phyloP scores from a whole-genome alignment of 163 green algal species.

The Prototheca wickerhamii region DNA sequence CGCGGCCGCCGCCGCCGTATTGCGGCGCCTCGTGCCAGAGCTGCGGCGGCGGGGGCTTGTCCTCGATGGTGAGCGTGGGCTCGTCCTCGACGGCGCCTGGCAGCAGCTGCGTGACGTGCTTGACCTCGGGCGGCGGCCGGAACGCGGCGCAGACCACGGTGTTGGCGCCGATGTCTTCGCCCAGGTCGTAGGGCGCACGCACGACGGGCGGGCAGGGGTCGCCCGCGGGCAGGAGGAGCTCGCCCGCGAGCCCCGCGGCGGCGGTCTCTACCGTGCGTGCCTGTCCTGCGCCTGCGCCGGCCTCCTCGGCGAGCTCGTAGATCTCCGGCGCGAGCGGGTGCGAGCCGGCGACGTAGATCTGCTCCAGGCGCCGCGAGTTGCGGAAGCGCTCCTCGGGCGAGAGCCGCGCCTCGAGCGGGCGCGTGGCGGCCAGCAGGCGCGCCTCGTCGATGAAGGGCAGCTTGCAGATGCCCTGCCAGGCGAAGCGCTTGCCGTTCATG shows the following conservation, averaged over 20 bases:
- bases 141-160: conserved; percentile 54
- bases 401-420: conserved; percentile 44
- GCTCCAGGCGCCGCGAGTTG: conserved; percentile 67
- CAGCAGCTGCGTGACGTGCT: conserved; percentile 40
- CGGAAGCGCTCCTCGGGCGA: conserved; percentile 57
- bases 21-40: neutral
- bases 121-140: conserved; percentile 44
- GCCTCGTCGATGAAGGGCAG: conserved; percentile 96
- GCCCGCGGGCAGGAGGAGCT: conserved; percentile 53
- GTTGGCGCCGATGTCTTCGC: conserved; percentile 61
- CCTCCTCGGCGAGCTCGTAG: conserved; percentile 50
- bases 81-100: conserved; percentile 27
- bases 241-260: conserved; percentile 66
- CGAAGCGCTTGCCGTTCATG: conserved; percentile 92
- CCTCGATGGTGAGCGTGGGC: neutral
- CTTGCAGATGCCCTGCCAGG: conserved; percentile 89
- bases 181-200: conserved; percentile 52
- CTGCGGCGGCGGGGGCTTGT: neutral
- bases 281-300: conserved; percentile 6
- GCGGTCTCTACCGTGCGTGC: conserved; percentile 25
- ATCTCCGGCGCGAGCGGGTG: conserved; percentile 71
- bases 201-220: conserved; percentile 67
- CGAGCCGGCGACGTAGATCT: conserved; percentile 64
- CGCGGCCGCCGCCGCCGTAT: neutral
- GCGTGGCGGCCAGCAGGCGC: conserved; percentile 54